A percentile compares a stretch with the other conserved stretches of the same genome.
Evolutionary conservation across 2,329 filamentous ascomycete genomes (phyloP).

Genomic region (Metarhizium album): DNA sequence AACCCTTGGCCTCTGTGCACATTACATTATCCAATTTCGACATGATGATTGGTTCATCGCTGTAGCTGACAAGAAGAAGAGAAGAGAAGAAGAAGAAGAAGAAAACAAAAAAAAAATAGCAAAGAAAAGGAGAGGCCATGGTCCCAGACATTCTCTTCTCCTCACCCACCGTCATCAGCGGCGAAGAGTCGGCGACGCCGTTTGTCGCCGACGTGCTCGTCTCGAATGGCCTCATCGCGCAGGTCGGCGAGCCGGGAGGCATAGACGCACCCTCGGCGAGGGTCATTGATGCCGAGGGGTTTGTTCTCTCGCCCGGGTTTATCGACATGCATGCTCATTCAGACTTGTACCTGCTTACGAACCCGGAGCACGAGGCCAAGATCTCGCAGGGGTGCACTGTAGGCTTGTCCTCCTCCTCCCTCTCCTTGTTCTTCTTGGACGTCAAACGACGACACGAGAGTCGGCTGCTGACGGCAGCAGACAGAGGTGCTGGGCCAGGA

Average conservation of each 20-base stretch:
- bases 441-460: not conserved
- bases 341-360: slow-evolving; percentile 14
- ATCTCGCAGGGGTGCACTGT: slow-evolving; percentile 16
- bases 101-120: no score
- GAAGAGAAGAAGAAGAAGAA: no score
- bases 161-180: slow-evolving; percentile 13
- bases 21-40: not conserved
- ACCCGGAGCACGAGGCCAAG: slow-evolving; percentile 14
- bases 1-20: no score
- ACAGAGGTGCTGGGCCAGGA: slow-evolving; percentile 16
- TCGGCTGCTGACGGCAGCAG: slow-evolving; percentile 4
- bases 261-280: slow-evolving; percentile 7
- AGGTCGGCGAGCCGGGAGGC: slow-evolving; percentile 10
- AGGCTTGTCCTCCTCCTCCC: not conserved
- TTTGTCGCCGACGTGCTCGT: slow-evolving; percentile 14
- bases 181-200: slow-evolving; percentile 11
- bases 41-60: not conserved
- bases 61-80: not conserved
- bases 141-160: slow-evolving; percentile 10
- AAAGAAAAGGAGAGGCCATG: no score
- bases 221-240: slow-evolving; percentile 10
- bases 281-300: slow-evolving; percentile 11
- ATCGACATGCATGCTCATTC: slow-evolving; percentile 18
- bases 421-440: not conserved
- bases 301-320: slow-evolving; percentile 13